Evolutionary conservation across 2,329 filamentous ascomycete genomes (phyloP).

Genomic region (Orbilia javanica): DNA sequence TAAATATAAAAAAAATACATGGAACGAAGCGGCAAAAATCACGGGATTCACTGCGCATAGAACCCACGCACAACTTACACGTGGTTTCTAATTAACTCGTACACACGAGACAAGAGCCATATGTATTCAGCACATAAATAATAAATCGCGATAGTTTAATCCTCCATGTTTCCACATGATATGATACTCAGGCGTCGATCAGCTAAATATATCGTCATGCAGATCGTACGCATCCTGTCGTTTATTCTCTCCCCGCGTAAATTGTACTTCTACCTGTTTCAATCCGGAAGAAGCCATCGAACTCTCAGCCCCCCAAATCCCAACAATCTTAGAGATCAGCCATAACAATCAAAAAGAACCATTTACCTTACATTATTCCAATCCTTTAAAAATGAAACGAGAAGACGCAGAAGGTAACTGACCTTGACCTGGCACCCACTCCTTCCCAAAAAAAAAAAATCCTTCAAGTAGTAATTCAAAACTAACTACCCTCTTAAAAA

Average conservation of each 20-base stretch:
- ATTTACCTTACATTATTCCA: not conserved
- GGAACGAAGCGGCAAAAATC: not conserved
- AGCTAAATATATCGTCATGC: conserved; percentile 1
- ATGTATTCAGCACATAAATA: not conserved
- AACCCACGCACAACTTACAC: not conserved
- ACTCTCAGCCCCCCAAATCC: not conserved
- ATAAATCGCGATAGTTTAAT: not conserved
- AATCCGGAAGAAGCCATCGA: not conserved
- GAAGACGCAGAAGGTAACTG: not conserved
- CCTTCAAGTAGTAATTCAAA: not conserved
- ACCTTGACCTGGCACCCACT: not conserved
- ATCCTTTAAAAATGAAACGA: not conserved
- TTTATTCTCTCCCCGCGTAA: not conserved
- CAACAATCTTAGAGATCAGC: not conserved
- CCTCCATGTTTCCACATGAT: not conserved
- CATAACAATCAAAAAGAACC: not conserved
- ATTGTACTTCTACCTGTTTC: not conserved
- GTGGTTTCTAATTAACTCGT: not conserved
- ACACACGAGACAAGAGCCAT: not conserved
- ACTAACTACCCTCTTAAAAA: not conserved
- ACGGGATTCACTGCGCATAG: too few relatives aligned
- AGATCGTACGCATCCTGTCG: too few relatives aligned
- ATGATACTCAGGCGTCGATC: not conserved
- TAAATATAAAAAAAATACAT: not conserved
- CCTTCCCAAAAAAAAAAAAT: not conserved